Percentiles rank a stretch among this genome's conserved stretches.
Evolutionary conservation across 148 eudicot species (phyloP).

Genomic region (Camellia sinensis): DNA sequence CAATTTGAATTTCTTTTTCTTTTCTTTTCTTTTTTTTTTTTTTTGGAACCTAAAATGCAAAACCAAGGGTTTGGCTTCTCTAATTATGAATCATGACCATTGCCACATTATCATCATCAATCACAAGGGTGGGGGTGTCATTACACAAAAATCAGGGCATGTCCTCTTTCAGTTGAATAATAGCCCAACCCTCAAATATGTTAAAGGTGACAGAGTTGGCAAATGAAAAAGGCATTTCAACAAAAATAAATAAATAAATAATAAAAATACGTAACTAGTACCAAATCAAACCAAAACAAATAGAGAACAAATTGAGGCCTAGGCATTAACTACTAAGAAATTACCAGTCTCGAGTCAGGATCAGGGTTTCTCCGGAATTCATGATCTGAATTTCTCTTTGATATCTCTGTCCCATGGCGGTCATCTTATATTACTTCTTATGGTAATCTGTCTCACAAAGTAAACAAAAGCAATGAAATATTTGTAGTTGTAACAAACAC

Average conservation of each 20-base stretch:
- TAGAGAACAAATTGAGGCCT: background rate
- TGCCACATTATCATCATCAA: background rate
- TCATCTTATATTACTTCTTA: conserved; percentile 83
- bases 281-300: background rate
- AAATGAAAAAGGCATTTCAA: background rate
- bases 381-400: conserved; percentile 64
- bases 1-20: background rate
- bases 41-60: too few relatives aligned
- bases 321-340: background rate
- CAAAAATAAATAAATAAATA: background rate
- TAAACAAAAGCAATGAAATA: background rate
- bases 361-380: conserved; percentile 70
- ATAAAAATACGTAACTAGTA: background rate
- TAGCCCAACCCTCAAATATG: background rate
- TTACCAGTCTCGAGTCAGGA: conserved; percentile 87
- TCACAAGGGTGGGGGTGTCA: too few relatives aligned
- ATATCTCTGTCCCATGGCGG: conserved; percentile 54
- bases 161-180: too few relatives aligned
- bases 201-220: background rate
- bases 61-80: too few relatives aligned
- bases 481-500: background rate
- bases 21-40: background rate
- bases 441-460: conserved; percentile 48
- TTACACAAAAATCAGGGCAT: too few relatives aligned
- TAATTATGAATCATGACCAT: too few relatives aligned